These are phyloP conservation scores for Penicillium digitatum DNA, from an alignment of 2,329 filamentous ascomycete genomes.

Conservation along the genomic window DNA sequence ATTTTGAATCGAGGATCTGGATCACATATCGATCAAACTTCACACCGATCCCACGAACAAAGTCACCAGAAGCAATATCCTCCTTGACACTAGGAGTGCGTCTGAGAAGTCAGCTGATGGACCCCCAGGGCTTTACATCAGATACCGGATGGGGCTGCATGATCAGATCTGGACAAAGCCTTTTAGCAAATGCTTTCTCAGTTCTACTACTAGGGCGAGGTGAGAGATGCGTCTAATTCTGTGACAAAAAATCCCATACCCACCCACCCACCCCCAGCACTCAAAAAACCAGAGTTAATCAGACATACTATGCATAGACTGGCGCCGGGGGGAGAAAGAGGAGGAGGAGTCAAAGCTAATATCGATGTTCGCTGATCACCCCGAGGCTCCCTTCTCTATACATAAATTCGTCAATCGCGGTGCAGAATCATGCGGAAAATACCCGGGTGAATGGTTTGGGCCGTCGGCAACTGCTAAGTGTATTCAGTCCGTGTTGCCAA, in stretches of 20 bases:
- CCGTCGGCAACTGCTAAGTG: constrained; percentile 93
- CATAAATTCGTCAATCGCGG: constrained; percentile 91
- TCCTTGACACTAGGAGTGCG: constrained; percentile 79
- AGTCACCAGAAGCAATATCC: constrained; percentile 65
- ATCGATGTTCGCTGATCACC: constrained; percentile 80
- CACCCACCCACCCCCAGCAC: no score
- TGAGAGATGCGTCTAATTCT: constrained; percentile 30
- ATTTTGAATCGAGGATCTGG: constrained; percentile 92
- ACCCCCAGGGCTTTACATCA: constrained; percentile 78
- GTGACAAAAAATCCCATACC: neutral
- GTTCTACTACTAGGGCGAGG: constrained; percentile 73
- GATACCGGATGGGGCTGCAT: constrained; percentile 98
- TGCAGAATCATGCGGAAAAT: constrained; percentile 81
- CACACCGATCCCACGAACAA: constrained; percentile 71
- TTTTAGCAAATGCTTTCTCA: constrained; percentile 80
- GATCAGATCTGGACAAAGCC: constrained; percentile 92
- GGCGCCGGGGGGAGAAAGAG: constrained; percentile 62
- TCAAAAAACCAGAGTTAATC: constrained; percentile 20
- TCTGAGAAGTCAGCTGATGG: constrained; percentile 72
- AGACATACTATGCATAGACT: constrained; percentile 55
- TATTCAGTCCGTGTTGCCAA: constrained; percentile 66
- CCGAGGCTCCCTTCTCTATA: constrained; percentile 83
- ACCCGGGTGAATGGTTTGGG: constrained; percentile 97
- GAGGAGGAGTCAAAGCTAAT: constrained; percentile 67
- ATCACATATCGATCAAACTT: constrained; percentile 94